Evolutionary conservation across 1,284 basidiomycete genomes (phyloP), one percentile per base, ranked within the genome.

Genomic region (Apiotrichum sp.): DNA sequence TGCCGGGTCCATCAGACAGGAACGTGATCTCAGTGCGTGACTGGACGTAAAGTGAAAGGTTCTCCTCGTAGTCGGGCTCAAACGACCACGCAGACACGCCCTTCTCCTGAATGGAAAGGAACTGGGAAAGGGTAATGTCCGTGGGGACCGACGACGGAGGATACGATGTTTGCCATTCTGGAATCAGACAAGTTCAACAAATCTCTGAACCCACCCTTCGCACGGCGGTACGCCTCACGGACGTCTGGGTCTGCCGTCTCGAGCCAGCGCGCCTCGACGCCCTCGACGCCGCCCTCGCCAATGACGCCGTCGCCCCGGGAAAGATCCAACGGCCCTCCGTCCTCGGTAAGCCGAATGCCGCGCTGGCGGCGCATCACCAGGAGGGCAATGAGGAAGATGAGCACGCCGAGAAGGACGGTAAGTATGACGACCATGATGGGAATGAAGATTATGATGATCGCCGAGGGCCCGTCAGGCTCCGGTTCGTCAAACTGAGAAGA

Each of bases 71-170:
- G 74, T 97, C 93, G 43, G 93, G 93, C 73, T 97, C 93, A 70
- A 97, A 97, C 16, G 85, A 90, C 93, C 93, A 97, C 6, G 93
- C 93, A 31, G 93, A 93, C 43, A 97, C 93, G 61, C 93, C 93
- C 72, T 97, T 97, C 78, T 97, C 93, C 74, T 97, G 93, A 59
- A 97, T 97, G 29, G 92, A 93, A 35, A 97, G 84, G 77, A 96
- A 97, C 69, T 97, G 93, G 1, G 93, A 93, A 40, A 97, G 80
- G 0, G 93, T 97, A 75, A 97, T 97, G 73, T 97, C 93, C 50
- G 93, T 93, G 31, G 92, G 89, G 49, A 87, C 80, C 13, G 93
- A 96, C 66, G 93, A 90, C 29, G 93, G 92, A 4, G 87, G 89
- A 77, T 92, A 93, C 72, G 93, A 90, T 1, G 84, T 67, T 76